These are phyloP conservation scores for Geotrichum macrosporum DNA, from an alignment of 1,139 yeast species.

Conservation along the genomic window DNA sequence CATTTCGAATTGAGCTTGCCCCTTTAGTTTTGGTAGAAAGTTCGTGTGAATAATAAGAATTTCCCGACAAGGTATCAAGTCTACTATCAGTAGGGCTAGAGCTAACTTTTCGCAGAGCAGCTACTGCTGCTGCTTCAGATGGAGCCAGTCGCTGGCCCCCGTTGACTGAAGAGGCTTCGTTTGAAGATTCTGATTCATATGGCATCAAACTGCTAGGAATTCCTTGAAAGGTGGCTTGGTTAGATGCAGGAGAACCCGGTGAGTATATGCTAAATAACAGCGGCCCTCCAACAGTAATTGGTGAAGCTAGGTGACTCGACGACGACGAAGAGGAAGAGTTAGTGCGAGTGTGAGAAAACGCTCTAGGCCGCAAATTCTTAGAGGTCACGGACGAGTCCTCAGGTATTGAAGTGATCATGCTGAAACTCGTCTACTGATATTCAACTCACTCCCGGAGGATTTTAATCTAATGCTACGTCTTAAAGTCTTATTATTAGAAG, in stretches of 20 bases:
- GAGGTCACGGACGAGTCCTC: slow-evolving; percentile 21
- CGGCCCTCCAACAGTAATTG: slow-evolving; percentile 14
- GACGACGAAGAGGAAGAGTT: slow-evolving; percentile 34
- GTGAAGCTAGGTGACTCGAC: slow-evolving; percentile 25
- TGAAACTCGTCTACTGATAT: neutral
- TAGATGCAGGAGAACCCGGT: neutral
- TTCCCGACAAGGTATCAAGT: neutral
- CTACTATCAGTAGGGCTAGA: slow-evolving; percentile 6
- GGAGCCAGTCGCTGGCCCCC: slow-evolving; percentile 19
- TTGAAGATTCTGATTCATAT: slow-evolving; percentile 17
- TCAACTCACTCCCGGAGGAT: no score
- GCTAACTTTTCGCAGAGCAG: slow-evolving; percentile 23
- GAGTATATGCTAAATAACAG: slow-evolving; percentile 4
- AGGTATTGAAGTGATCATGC: slow-evolving; percentile 24
- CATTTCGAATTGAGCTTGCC: slow-evolving; percentile 5
- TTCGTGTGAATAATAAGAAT: slow-evolving; percentile 12
- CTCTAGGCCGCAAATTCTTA: slow-evolving; percentile 22
- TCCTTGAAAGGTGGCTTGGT: slow-evolving; percentile 2
- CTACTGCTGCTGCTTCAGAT: slow-evolving; percentile 29
- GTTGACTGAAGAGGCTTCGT: slow-evolving; percentile 6
- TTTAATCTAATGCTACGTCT: neutral
- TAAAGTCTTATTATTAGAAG: neutral
- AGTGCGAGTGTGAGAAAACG: slow-evolving; percentile 32
- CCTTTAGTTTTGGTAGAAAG: neutral
- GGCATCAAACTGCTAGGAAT: slow-evolving; percentile 1